phyloP scores from a whole-genome alignment of 2,329 filamentous ascomycete genomes.

The Pestalotiopsis sp. region DNA sequence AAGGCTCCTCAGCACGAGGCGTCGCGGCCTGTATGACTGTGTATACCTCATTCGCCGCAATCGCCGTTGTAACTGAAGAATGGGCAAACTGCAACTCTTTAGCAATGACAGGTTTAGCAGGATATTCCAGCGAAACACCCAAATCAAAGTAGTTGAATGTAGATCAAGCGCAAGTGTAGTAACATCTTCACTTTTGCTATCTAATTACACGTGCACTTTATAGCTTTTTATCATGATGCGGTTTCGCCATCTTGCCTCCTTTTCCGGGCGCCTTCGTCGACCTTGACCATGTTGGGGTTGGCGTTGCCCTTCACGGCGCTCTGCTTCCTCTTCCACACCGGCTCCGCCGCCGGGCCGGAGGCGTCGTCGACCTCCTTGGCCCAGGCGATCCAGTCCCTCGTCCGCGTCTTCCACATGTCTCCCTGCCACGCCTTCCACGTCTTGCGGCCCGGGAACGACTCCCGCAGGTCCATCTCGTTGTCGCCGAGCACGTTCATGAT shows the following conservation, averaged over 20 bases:
- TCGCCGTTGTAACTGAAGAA: too few relatives aligned
- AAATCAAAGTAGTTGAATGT: background rate
- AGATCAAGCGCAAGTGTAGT: background rate
- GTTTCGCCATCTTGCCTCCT: background rate
- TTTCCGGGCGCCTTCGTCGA: conserved; percentile 11
- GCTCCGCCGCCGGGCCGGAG: conserved; percentile 31
- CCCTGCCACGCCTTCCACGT: conserved; percentile 63
- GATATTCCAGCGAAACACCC: background rate
- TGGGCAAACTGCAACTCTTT: too few relatives aligned
- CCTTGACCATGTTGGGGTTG: conserved; percentile 13
- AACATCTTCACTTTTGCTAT: background rate
- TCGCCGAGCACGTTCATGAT: conserved; percentile 52
- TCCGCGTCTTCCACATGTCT: conserved; percentile 57
- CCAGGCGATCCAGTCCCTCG: conserved; percentile 59
- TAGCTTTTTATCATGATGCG: background rate
- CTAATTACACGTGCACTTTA: background rate
- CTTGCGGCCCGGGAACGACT: conserved; percentile 56
- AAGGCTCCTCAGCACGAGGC: too few relatives aligned
- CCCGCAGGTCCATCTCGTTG: conserved; percentile 51
- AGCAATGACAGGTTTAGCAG: background rate
- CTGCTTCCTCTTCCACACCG: conserved; percentile 32
- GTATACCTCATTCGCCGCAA: too few relatives aligned
- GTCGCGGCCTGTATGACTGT: too few relatives aligned
- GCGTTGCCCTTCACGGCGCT: background rate
- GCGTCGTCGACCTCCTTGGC: conserved; percentile 52